These are phyloP conservation scores for Aspergillus hiratsukae DNA, from an alignment of 2,329 filamentous ascomycete genomes.

Conservation along the genomic window DNA sequence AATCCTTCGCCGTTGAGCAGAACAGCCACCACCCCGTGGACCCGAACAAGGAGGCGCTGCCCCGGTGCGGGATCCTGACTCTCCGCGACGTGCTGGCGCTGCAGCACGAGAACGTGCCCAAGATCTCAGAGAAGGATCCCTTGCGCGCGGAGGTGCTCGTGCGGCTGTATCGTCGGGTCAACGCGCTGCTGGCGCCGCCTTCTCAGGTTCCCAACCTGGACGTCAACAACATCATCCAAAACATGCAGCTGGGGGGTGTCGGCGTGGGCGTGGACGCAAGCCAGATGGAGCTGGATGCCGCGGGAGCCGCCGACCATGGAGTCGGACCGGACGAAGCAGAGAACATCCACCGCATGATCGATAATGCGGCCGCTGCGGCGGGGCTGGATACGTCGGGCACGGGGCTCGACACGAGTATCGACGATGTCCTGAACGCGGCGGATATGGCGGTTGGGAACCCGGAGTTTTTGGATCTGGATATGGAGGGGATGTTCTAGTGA, in stretches of 20 bases:
- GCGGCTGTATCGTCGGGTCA: conserved; percentile 43
- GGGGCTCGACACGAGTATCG: conserved; percentile 36
- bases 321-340: conserved; percentile 22
- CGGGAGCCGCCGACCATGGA: conserved; percentile 10
- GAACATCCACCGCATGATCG: conserved; percentile 38
- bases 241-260: conserved; percentile 36
- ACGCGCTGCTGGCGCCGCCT: conserved; percentile 35
- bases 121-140: conserved; percentile 41
- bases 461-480: conserved; percentile 42
- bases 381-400: conserved; percentile 19
- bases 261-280: conserved; percentile 16
- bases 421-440: conserved; percentile 41
- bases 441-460: conserved; percentile 43
- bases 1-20: conserved; percentile 38
- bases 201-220: conserved; percentile 39
- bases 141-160: conserved; percentile 42
- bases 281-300: conserved; percentile 30
- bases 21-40: conserved; percentile 31
- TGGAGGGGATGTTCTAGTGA: conserved; percentile 41
- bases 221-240: conserved; percentile 40
- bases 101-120: conserved; percentile 36
- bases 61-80: conserved; percentile 33
- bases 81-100: conserved; percentile 39
- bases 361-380: conserved; percentile 33
- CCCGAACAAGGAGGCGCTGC: conserved; percentile 28